phyloP scores from a whole-genome alignment of 1,139 yeast species.

The Hyphopichia fennica region DNA sequence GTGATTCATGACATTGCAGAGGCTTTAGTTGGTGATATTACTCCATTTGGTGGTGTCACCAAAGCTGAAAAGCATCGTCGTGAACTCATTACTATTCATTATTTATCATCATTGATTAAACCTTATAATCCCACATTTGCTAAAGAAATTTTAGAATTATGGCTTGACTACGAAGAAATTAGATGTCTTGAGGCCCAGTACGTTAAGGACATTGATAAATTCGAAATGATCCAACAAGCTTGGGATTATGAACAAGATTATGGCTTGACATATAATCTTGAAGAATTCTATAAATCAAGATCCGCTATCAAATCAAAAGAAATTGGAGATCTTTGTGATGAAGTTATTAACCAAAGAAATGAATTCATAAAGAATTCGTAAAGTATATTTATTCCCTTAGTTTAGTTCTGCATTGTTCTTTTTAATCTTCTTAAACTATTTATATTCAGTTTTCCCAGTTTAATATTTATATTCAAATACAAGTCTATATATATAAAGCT shows the following conservation, averaged over 20 bases:
- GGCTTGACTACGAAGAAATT: conserved; percentile 91
- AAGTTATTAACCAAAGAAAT: conserved; percentile 57
- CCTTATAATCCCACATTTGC: conserved; percentile 69
- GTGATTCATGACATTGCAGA: conserved; percentile 95
- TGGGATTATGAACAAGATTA: conserved; percentile 80
- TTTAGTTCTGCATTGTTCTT: no score
- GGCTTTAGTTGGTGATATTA: conserved; percentile 89
- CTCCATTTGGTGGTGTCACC: conserved; percentile 76
- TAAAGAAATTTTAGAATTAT: conserved; percentile 64
- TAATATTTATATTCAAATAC: no score
- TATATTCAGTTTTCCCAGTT: no score
- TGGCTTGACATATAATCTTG: conserved; percentile 56
- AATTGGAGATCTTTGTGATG: conserved; percentile 70
- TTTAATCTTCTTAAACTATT: no score
- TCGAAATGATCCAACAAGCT: conserved; percentile 86
- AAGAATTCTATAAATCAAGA: conserved; percentile 69
- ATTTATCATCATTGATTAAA: conserved; percentile 58
- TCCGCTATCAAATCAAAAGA: conserved; percentile 68
- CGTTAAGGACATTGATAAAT: conserved; percentile 93
- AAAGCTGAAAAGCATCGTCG: conserved; percentile 76
- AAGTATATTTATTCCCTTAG: not conserved
- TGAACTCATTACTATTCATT: conserved; percentile 72
- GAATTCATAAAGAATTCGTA: conserved; percentile 32
- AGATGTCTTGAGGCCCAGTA: conserved; percentile 80
- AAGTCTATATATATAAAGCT: no score